Conservation (phyloP, 805 yeast genomes). For the Schwanniomyces yamadae region DNA sequence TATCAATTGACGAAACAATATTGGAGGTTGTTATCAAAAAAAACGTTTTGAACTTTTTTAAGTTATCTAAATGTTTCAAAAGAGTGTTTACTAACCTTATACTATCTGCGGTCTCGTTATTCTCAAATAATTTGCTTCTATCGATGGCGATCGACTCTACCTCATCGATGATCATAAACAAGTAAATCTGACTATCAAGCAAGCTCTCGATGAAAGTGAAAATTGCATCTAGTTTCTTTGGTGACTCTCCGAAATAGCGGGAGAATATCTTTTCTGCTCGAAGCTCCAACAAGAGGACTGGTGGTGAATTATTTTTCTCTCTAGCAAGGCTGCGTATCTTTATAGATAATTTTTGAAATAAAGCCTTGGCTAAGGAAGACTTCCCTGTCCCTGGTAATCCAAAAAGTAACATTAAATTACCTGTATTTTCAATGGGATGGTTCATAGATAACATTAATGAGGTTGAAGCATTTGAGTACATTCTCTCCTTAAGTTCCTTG, state of each 20-base stretch:
- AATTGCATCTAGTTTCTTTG: constrained; percentile 37
- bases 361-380: constrained; percentile 40
- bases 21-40: constrained; percentile 44
- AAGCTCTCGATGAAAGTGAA: constrained; percentile 32
- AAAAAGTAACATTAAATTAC: constrained; percentile 23
- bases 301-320: constrained; percentile 16
- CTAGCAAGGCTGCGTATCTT: constrained; percentile 12
- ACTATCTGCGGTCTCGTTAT: constrained; percentile 43
- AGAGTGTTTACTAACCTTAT: constrained; percentile 45
- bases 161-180: constrained; percentile 45
- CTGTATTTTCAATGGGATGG: no score
- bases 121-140: constrained; percentile 29
- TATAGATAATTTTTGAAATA: constrained; percentile 40
- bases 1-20: constrained; percentile 34
- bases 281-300: constrained; percentile 31
- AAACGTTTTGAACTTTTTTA: constrained; percentile 32
- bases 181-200: constrained; percentile 17
- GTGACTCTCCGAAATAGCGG: constrained; percentile 47
- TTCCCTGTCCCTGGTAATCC: constrained; percentile 52
- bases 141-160: constrained; percentile 46
- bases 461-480: background rate
- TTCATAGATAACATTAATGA: background rate
- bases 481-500: background rate
- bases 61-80: constrained; percentile 39
- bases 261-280: constrained; percentile 45